Base-by-base conservation (phyloP, 768 basidiomycete species). In the Tylopilus felleus region DNA sequence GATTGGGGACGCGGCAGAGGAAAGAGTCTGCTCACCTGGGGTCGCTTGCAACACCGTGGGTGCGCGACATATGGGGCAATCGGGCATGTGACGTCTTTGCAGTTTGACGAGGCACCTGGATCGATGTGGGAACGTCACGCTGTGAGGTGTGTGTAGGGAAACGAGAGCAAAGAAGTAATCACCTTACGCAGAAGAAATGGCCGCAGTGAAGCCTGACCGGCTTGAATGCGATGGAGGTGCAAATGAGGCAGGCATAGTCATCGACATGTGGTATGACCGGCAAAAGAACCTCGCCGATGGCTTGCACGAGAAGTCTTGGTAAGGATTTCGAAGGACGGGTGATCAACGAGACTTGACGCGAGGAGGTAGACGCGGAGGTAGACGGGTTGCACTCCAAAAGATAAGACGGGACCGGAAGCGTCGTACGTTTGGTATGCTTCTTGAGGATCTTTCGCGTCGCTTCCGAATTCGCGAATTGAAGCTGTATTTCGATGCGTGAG, bases 391-490 rank as follows among this genome's bases (percentile, higher is more conserved):
- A 67, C 2, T 51, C 65, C 52, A 70, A 49, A 16, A 63, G 52
- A 49, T 66, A 54, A 13, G 56, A 56, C 2, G 85, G 78, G 59
- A 88, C 76, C 1, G 90, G 87, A 9, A 98, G 74, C 0, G 89
- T 84, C 0, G 93, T 96, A 4, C 91, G 84, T 66, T 96, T 96
- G 27, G 90, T 80, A 65, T 95, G 94, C 66, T 97, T 97, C 77
- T 96, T 96, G 48, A 96, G 80, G 55, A 93, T 93, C 73, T 97
- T 97, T 33, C 93, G 83, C 3, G 87, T 89, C 2, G 93, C 94
- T 69, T 96, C 93, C 8, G 86, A 78, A 64, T 92, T 96, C 8
- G 90, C 93, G 36, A 79, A 65, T 63, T 93, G 87, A 65, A 93
- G 91, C 88, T 89, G 33, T 17, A 19, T 13, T 31, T 17, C 14